Evolutionary conservation across 305 asterid species (phyloP), one percentile per base, ranked within the genome.

Genomic region (Plantago coronopus): DNA sequence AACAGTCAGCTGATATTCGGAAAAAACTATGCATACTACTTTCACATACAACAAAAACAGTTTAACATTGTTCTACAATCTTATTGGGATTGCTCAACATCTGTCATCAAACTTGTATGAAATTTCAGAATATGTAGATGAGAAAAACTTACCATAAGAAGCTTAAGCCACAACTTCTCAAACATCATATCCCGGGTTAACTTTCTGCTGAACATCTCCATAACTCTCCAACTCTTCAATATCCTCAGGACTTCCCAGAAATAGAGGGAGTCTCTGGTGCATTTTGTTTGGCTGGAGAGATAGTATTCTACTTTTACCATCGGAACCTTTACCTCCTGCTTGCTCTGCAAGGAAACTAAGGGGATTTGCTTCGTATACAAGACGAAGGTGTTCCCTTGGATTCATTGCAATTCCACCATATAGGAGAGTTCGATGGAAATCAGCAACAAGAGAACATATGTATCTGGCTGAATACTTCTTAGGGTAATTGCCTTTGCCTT

Each of bases 321-420:
- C 89, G 5, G 85, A 82, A 42, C 98, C 98, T 70, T 48, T 79
- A 21, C 98, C 98, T 25, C 88, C 91, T 0, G 96, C 95, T 69
- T 88, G 96, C 79, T 91, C 96, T 13, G 76, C 95, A 7, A 88
- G 65, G 59, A 88, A 91, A 69, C 96, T 88, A 54, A 91, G 79
- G 0, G 96, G 96, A 72, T 88, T 88, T 11, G 94, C 98, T 73
- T 88, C 98, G 15, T 88, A 91, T n/a, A 91, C 94, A 10, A 91
- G 96, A 0, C 96, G 98, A 21, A 91, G 96, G 78, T 88, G 96
- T 62, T 81, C 84, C 78, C 98, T 76, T 9, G 98, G 98, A 63
- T 91, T 91, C 98, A 88, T 91, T 2, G 96, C 88, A 56, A 81
- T 75, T 12, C 96, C 96, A 16, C 98, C 96, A 48, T 88, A 91